Base-by-base conservation (phyloP, 164 flowering plant species). In the Stephania cephalantha region DNA sequence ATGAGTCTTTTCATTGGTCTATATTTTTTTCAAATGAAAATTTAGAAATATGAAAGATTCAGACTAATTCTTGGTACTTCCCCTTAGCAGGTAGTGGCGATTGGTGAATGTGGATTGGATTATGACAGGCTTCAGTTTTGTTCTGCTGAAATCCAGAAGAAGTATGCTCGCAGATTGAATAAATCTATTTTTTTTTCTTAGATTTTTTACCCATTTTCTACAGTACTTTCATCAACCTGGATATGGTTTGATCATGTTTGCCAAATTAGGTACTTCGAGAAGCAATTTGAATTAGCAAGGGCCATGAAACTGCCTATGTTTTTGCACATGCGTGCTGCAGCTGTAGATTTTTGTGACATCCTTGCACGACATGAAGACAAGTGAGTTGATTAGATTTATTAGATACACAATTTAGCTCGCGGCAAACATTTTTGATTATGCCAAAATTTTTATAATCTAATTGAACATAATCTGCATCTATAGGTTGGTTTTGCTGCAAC, bases 21-120 rank as follows among this genome's bases (percentile, higher is more conserved):
- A 1, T 50, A 1, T 13, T 50, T 55, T 55, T 55, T 55, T 15
- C 17, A 4, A 55, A 55, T 12, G 18, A 55, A 15, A 55, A 55
- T 12, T 11, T 11, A 55, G 18, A 55, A 55, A 12, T 55, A 18
- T 55, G 63, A 55, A 55, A 1, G 6, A 55, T 55, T 55, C 55
- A 53, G 18, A 45, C 12, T 46, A 35, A 0, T 58, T 29, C 20
- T 7, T 63, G 30, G 25, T 71, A 68, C 42, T 70, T 73, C 65
- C 46, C 52, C 18, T 53, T 64, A 65, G 50, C 79, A 95, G 99
- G 99, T 95, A 78, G 99, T 95, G 74, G 99, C 98, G 63, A 86
- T 95, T 79, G 99, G 99, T 78, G 99, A 95, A 85, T 95, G 99
- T 85, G 99, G 99, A 72, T 79, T 95, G 86, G 99, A 95, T 74